These are phyloP conservation scores for Takakia lepidozioides DNA, from an alignment of 225 moss, liverwort and hornwort species.

Conservation along the genomic window DNA sequence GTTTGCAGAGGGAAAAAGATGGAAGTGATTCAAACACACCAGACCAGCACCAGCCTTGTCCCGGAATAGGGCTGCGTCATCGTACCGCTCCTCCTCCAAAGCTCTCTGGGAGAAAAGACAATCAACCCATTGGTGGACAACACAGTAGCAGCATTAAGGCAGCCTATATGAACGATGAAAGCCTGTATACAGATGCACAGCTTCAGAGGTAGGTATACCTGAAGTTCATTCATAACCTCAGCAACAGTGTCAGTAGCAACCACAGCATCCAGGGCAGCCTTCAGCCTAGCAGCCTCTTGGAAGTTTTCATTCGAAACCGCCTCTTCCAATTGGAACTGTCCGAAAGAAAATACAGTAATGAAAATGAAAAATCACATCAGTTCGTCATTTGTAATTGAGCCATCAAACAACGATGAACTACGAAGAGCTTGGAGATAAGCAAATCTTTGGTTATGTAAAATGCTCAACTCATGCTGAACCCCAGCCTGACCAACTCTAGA, in stretches of 20 bases:
- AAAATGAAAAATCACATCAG: no score
- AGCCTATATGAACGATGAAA: no score
- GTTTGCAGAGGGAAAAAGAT: no score
- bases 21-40: constrained; percentile 63
- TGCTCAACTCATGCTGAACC: no score
- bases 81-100: constrained; percentile 78
- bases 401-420: no score
- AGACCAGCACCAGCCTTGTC: constrained; percentile 91
- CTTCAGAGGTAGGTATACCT: constrained; percentile 26
- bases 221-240: constrained; percentile 71
- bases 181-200: no score
- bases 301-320: constrained; percentile 74
- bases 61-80: constrained; percentile 72
- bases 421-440: no score
- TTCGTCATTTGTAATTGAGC: no score
- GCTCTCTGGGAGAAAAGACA: constrained; percentile 55
- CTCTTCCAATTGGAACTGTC: constrained; percentile 90
- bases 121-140: not conserved
- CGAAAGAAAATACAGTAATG: constrained; percentile 6
- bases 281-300: constrained; percentile 70
- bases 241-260: constrained; percentile 68
- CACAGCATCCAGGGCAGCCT: constrained; percentile 69
- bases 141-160: not conserved
- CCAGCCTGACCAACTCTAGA: no score
- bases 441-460: no score